Evolutionary conservation across 805 yeast genomes (phyloP).

Genomic region (Saturnispora dispora): DNA sequence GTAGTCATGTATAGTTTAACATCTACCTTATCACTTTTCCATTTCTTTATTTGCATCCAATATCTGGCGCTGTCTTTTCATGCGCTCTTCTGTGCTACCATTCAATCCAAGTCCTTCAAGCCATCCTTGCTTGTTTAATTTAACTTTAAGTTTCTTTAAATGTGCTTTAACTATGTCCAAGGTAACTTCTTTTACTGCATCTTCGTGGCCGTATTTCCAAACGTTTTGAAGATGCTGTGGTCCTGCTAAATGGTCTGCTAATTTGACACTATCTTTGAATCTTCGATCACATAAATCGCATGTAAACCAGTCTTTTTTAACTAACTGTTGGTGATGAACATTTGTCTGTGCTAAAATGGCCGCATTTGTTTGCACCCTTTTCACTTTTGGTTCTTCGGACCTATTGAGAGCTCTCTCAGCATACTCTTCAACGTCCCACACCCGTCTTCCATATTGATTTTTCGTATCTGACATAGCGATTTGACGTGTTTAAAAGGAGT

Average conservation of each 20-base stretch:
- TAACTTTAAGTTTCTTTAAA: constrained; percentile 3
- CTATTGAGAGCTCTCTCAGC: constrained; percentile 36
- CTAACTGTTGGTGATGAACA: not conserved
- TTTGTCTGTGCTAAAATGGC: not conserved
- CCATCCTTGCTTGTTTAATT: constrained; percentile 4
- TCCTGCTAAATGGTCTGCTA: constrained; percentile 76
- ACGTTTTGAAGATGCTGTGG: constrained; percentile 50
- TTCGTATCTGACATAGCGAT: not conserved
- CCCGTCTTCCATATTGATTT: constrained; percentile 44
- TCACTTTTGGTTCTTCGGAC: constrained; percentile 1
- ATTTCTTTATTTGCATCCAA: not conserved
- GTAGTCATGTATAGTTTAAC: not conserved
- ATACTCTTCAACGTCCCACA: constrained; percentile 67
- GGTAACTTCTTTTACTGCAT: constrained; percentile 32
- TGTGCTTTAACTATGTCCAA: constrained; percentile 37
- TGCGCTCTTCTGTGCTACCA: not conserved
- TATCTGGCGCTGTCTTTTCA: constrained; percentile 2
- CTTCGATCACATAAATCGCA: constrained; percentile 76
- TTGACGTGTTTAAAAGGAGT: not conserved
- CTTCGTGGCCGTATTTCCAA: constrained; percentile 20
- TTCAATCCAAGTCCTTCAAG: constrained; percentile 6
- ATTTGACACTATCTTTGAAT: constrained; percentile 73
- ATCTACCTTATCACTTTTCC: not conserved
- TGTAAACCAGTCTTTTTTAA: constrained; percentile 56
- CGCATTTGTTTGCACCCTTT: constrained; percentile 5